Base-by-base conservation (phyloP, 2,329 filamentous ascomycete species). In the Paraphaeosphaeria minitans region DNA sequence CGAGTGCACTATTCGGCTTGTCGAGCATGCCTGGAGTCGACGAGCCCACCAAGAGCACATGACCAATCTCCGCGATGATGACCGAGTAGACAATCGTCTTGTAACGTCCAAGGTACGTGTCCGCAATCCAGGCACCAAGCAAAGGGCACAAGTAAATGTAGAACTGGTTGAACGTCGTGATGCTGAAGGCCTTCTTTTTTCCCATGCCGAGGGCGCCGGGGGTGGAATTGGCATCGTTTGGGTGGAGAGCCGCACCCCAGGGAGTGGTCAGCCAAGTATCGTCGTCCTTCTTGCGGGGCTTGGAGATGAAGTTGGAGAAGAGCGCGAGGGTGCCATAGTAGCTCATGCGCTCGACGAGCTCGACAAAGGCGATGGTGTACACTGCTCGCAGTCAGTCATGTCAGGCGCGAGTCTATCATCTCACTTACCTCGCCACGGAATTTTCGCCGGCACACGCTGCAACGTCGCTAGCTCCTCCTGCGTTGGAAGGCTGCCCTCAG, bases 21-120 rank as follows among this genome's bases (percentile, higher is more conserved):
- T 81, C 74, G 27, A 88, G 74, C 29, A 85, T 76, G 2, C 63
- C 59, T 0, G 85, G 85, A 1, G 85, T 77, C 1, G 85, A 83
- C 2, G 85, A 87, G 54, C 76, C 77, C 46, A 85, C 79, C 47
- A 87, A 77, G 58, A 87, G 80, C 52, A 84, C 63, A 57, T 85
- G 79, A 65, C 85, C 85, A 43, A 81, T 67, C 56, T 89, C 80
- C 76, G 89, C 89, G 60, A 89, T 74, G 48, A 79, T 66, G 59
- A 83, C 82, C 65, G 87, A 86, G 63, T 81, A 70, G 41, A 84
- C 71, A 46, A 88, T 84, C 2, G 86, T 85, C 70, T 84, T 85
- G 75, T 84, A 87, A 65, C 86, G 84, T 55, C 86, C 86, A 16
- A 86, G 77, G 70, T 85, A 86, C 39, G 84, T 82, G 68, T 89